phyloP scores from a whole-genome alignment of 1,284 basidiomycete genomes.

The Porogramme epimiltina region DNA sequence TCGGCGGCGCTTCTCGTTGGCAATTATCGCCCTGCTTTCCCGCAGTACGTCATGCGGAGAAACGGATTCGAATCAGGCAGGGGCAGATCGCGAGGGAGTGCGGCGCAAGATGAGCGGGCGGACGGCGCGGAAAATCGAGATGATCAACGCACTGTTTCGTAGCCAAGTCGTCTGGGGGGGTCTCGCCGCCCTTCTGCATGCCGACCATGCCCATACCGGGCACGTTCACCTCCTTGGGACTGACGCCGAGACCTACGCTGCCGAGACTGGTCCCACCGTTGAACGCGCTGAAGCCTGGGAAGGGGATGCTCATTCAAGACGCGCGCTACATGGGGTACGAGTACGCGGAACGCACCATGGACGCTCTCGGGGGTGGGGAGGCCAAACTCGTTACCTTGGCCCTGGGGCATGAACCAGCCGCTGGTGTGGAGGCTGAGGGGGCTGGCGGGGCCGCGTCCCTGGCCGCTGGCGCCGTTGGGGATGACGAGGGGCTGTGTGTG shows the following conservation, averaged over 20 bases:
- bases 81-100: not conserved
- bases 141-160: conserved; percentile 42
- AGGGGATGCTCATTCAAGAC: conserved; percentile 6
- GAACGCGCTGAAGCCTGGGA: conserved; percentile 28
- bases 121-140: not conserved
- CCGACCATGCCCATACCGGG: conserved; percentile 22
- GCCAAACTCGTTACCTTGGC: conserved; percentile 35
- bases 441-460: conserved; percentile 25
- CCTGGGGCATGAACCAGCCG: conserved; percentile 27
- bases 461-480: conserved; percentile 38
- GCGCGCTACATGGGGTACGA: not conserved
- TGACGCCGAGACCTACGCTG: conserved; percentile 28
- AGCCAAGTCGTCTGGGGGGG: conserved; percentile 37
- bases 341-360: conserved; percentile 26
- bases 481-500: conserved; percentile 59
- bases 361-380: conserved; percentile 45
- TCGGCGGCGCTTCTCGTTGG: conserved; percentile 76
- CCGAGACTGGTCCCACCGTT: conserved; percentile 24
- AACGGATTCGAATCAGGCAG: not conserved
- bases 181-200: conserved; percentile 28
- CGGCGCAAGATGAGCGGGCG: conserved; percentile 11
- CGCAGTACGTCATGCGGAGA: conserved; percentile 4
- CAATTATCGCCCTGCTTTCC: conserved; percentile 43
- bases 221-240: conserved; percentile 36
- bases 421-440: conserved; percentile 34